phyloP scores from a whole-genome alignment of 352 stramenopile species.

The Phytophthora gonapodyides region DNA sequence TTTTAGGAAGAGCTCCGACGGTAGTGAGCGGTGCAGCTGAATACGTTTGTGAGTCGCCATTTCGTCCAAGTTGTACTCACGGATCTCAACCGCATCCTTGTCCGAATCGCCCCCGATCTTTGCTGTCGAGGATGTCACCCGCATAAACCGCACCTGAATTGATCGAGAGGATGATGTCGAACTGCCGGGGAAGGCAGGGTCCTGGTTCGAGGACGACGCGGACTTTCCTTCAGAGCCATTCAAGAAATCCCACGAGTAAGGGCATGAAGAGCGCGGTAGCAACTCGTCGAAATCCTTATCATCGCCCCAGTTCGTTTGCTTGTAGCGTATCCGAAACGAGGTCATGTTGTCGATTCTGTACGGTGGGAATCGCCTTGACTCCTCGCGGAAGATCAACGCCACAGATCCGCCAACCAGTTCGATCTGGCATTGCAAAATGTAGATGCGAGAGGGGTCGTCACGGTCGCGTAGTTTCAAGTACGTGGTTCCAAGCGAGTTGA shows the following conservation, averaged over 20 bases:
- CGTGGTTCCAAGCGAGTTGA: slow-evolving; percentile 85
- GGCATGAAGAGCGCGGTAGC: slow-evolving; percentile 65
- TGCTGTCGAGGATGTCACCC: slow-evolving; percentile 77
- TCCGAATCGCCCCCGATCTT: slow-evolving; percentile 51
- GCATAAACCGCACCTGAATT: slow-evolving; percentile 89
- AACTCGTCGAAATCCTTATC: slow-evolving; percentile 82
- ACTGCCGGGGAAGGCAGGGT: slow-evolving; percentile 62
- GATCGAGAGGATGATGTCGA: slow-evolving; percentile 66
- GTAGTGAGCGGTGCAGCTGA: slow-evolving; percentile 81
- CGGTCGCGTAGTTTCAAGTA: slow-evolving; percentile 86
- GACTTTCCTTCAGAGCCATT: slow-evolving; percentile 69
- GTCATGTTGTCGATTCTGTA: slow-evolving; percentile 94
- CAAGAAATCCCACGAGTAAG: slow-evolving; percentile 89
- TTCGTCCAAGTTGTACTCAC: slow-evolving; percentile 88
- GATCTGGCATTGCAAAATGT: slow-evolving; percentile 90
- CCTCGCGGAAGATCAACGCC: slow-evolving; percentile 82
- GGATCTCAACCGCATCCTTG: slow-evolving; percentile 84
- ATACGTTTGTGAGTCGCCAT: slow-evolving; percentile 84
- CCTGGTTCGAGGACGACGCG: slow-evolving; percentile 57
- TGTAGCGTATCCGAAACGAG: slow-evolving; percentile 88
- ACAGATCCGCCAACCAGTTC: slow-evolving; percentile 87
- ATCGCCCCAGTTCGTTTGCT: slow-evolving; percentile 76
- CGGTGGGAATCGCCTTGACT: slow-evolving; percentile 85
- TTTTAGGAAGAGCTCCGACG: slow-evolving; percentile 78
- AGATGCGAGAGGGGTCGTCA: slow-evolving; percentile 71